phyloP scores from a whole-genome alignment of 768 basidiomycete genomes.

The Rhizopogon vulgaris region DNA sequence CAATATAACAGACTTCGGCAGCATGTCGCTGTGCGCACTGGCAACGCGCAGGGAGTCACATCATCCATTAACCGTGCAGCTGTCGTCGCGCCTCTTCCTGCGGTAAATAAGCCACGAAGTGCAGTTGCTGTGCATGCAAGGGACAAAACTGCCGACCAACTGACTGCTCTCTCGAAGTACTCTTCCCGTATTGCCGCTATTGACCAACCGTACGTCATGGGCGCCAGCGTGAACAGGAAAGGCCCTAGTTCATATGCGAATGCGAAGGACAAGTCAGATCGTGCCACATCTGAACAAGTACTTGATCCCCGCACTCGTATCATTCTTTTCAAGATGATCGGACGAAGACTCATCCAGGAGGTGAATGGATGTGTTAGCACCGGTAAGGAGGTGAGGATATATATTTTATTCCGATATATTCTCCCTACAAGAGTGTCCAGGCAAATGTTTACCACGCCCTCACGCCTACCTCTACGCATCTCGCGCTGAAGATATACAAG shows the following conservation, averaged over 20 bases:
- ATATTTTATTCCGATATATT: conserved; percentile 8
- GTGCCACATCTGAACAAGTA: conserved; percentile 96
- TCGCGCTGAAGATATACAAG: conserved; percentile 97
- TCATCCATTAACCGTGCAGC: conserved; percentile 45
- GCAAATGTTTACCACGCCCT: conserved; percentile 97
- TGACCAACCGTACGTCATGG: conserved; percentile 60
- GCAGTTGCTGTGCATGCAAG: conserved; percentile 30
- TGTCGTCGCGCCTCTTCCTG: conserved; percentile 59
- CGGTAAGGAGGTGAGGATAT: conserved; percentile 80
- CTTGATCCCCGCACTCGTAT: conserved; percentile 92
- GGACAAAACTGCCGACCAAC: conserved; percentile 64
- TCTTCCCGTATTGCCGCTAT: conserved; percentile 71
- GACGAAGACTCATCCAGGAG: conserved; percentile 78
- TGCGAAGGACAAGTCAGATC: conserved; percentile 91
- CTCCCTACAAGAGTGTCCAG: conserved; percentile 30
- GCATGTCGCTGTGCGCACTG: conserved; percentile 79
- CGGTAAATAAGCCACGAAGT: conserved; percentile 58
- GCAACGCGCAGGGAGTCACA: conserved; percentile 53
- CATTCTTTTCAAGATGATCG: conserved; percentile 95
- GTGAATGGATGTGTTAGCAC: conserved; percentile 97
- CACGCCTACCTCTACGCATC: conserved; percentile 45
- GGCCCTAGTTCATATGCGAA: conserved; percentile 85
- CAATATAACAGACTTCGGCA: conserved; percentile 94
- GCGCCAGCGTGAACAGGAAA: conserved; percentile 84
- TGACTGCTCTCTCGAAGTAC: conserved; percentile 70